Evolutionary conservation across 2,329 filamentous ascomycete genomes (phyloP).

Genomic region (Claviceps sp.): DNA sequence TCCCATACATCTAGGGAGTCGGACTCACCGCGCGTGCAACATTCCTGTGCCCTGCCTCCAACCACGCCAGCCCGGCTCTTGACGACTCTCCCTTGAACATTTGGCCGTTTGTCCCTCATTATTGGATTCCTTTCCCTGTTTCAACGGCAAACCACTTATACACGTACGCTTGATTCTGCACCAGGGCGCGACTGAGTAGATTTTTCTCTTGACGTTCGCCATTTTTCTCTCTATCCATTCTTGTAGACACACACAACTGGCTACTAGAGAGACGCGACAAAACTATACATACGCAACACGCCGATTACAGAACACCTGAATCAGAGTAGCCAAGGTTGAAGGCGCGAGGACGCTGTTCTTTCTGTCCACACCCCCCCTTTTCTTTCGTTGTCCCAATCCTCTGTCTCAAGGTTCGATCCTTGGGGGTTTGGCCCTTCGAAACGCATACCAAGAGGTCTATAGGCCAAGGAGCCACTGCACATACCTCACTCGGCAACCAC

Average conservation of each 20-base stretch:
- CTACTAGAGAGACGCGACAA: not conserved
- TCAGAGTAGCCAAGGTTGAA: not conserved
- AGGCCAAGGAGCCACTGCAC: not conserved
- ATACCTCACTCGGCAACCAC: not conserved
- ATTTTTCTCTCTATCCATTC: not conserved
- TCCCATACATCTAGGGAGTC: slow-evolving; percentile 1
- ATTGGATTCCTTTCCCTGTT: slow-evolving; percentile 10
- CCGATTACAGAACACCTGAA: not conserved
- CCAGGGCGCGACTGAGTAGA: not conserved
- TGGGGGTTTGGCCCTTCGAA: slow-evolving; percentile 1
- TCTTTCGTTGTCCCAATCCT: not conserved
- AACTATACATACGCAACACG: not conserved
- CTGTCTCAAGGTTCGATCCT: slow-evolving; percentile 7
- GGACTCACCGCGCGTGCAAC: slow-evolving; percentile 1
- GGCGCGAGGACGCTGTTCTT: not conserved
- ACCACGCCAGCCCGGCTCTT: slow-evolving; percentile 1
- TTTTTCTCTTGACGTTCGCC: not conserved
- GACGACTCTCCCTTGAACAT: slow-evolving; percentile 4
- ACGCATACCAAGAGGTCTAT: not conserved
- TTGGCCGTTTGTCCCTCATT: slow-evolving; percentile 2
- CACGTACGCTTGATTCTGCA: not conserved
- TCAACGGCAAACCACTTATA: slow-evolving; percentile 1
- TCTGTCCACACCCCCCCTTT: not conserved
- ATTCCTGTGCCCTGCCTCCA: slow-evolving; percentile 7
- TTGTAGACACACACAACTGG: not conserved